phyloP scores from a whole-genome alignment of 164 flowering plant genomes.

The Echeveria elegans region DNA sequence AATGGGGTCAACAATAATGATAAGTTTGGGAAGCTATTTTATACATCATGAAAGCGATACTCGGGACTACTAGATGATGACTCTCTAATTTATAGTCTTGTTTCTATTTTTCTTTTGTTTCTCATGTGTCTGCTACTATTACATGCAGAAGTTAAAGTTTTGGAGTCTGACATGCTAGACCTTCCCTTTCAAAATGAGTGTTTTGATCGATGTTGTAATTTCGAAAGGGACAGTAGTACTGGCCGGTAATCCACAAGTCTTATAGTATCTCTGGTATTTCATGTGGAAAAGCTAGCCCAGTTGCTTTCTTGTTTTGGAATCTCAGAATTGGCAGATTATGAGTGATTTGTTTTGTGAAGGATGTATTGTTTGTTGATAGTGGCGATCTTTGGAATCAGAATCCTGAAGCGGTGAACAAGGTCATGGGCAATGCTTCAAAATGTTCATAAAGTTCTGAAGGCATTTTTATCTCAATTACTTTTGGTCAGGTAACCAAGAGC shows the following conservation, averaged over 20 bases:
- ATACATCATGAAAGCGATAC: too few relatives aligned
- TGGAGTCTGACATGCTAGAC: constrained; percentile 89
- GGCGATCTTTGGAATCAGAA: constrained; percentile 94
- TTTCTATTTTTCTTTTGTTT: constrained; percentile 5
- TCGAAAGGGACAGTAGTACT: constrained; percentile 97
- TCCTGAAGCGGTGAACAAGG: constrained; percentile 51
- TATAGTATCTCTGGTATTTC: neutral
- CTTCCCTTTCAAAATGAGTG: constrained; percentile 60
- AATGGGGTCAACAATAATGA: too few relatives aligned
- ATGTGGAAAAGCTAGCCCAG: too few relatives aligned
- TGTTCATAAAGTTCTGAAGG: constrained; percentile 81
- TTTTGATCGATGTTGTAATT: constrained; percentile 85
- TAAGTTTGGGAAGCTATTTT: too few relatives aligned
- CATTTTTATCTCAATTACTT: constrained; percentile 73
- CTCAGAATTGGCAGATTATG: too few relatives aligned
- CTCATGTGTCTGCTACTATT: constrained; percentile 8
- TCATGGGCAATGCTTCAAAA: constrained; percentile 64
- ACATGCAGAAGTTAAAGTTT: constrained; percentile 60
- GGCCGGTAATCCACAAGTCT: constrained; percentile 44
- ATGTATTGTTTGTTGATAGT: constrained; percentile 87
- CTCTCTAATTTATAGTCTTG: too few relatives aligned
- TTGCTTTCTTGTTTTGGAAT: too few relatives aligned
- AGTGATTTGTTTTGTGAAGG: constrained; percentile 40
- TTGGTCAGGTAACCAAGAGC: constrained; percentile 61
- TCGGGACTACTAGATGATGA: too few relatives aligned